Conservation (phyloP, 2,329 filamentous ascomycete genomes). For the Colletotrichum lindemuthianum region DNA sequence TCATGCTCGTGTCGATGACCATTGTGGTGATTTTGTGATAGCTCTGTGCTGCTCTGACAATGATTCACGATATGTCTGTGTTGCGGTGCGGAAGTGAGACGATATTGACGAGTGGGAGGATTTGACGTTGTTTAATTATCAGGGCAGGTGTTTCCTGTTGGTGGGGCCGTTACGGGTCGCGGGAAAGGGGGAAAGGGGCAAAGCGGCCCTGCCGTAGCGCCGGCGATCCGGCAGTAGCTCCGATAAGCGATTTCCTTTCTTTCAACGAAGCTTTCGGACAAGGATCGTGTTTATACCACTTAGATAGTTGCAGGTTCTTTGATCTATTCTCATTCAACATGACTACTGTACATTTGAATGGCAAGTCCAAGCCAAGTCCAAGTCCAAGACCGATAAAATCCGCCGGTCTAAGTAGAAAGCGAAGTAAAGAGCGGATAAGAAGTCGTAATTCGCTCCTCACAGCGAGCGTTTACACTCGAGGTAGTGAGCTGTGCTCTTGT, state of each 20-base stretch:
- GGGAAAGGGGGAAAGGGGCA: conserved; percentile 4
- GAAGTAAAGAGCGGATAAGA: no score
- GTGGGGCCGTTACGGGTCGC: conserved; percentile 24
- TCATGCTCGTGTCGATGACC: conserved; percentile 40
- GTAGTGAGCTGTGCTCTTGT: no score
- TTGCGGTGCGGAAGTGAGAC: not conserved
- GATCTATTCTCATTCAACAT: no score
- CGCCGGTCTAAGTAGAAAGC: no score
- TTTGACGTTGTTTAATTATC: conserved; percentile 6
- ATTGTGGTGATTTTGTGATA: not conserved
- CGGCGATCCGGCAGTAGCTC: conserved; percentile 18
- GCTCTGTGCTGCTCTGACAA: conserved; percentile 43
- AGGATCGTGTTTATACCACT: no score
- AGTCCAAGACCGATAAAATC: no score
- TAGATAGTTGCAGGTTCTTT: no score
- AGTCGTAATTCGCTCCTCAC: no score
- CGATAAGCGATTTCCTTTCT: not conserved
- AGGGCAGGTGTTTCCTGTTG: conserved; percentile 24
- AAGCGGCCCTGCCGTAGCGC: conserved; percentile 18
- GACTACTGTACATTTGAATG: no score
- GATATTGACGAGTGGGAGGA: not conserved
- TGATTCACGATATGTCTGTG: conserved; percentile 44
- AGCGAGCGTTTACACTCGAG: no score
- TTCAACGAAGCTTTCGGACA: no score
- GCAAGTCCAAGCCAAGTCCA: no score